Evolutionary conservation across 2,329 filamentous ascomycete genomes (phyloP).

Genomic region (Gnomoniopsis sp.): DNA sequence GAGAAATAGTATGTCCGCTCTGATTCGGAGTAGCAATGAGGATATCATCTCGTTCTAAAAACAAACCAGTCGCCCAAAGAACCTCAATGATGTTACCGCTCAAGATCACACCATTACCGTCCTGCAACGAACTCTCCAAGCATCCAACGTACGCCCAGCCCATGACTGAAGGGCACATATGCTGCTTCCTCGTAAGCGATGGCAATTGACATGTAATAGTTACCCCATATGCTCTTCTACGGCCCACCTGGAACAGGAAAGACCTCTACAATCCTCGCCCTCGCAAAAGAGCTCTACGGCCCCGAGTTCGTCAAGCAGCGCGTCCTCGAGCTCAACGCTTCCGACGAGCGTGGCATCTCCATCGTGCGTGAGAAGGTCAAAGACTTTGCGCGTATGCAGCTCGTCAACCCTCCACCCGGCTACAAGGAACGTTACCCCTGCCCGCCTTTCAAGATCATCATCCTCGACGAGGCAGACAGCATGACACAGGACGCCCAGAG

Average conservation of each 20-base stretch:
- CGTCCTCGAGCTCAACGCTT: constrained; percentile 98
- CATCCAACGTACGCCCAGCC: constrained; percentile 68
- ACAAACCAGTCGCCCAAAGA: constrained; percentile 75
- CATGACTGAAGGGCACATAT: neutral
- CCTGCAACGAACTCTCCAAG: constrained; percentile 87
- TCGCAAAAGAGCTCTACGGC: constrained; percentile 96
- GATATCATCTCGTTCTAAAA: constrained; percentile 20
- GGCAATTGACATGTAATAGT: constrained; percentile 40
- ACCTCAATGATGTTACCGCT: constrained; percentile 88
- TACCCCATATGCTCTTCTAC: constrained; percentile 99
- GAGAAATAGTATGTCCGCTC: constrained; percentile 81
- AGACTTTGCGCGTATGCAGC: constrained; percentile 92
- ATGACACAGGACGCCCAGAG: constrained; percentile 99
- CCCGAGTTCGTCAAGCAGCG: constrained; percentile 89
- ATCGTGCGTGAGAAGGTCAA: constrained; percentile 99
- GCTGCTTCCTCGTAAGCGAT: neutral
- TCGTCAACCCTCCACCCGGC: constrained; percentile 73
- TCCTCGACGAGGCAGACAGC: constrained; percentile 95
- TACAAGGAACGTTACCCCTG: constrained; percentile 77
- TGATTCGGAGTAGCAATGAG: neutral
- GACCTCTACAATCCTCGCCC: constrained; percentile 93
- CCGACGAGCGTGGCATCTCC: constrained; percentile 94
- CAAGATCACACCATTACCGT: constrained; percentile 97
- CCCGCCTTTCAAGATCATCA: constrained; percentile 97
- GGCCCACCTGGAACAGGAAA: constrained; percentile 97